These are phyloP conservation scores for Daldinia decipiens DNA, from an alignment of 495 filamentous ascomycete genomes.

Conservation along the genomic window DNA sequence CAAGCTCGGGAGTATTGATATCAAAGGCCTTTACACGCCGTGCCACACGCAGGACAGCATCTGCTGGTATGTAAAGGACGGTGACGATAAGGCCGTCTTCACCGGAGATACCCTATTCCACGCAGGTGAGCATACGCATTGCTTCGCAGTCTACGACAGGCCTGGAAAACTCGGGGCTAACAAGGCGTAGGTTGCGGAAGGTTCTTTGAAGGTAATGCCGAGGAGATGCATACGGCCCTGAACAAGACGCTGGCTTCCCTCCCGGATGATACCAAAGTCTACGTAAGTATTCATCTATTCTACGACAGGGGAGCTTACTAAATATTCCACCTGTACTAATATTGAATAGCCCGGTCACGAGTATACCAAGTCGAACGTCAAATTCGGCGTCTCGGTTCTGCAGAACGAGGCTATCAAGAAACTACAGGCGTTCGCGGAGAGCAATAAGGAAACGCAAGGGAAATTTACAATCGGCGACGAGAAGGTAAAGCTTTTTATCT, in stretches of 20 bases:
- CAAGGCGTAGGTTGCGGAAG: slow-evolving; percentile 79
- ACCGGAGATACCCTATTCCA: slow-evolving; percentile 97
- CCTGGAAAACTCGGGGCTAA: slow-evolving; percentile 11
- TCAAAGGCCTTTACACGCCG: slow-evolving; percentile 92
- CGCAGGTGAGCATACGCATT: slow-evolving; percentile 67
- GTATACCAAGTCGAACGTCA: slow-evolving; percentile 94
- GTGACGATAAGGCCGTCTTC: slow-evolving; percentile 83
- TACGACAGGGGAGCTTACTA: neutral
- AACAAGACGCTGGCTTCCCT: slow-evolving; percentile 84
- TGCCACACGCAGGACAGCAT: slow-evolving; percentile 99
- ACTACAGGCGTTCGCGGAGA: slow-evolving; percentile 77
- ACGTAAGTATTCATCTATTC: slow-evolving; percentile 63
- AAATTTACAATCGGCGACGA: slow-evolving; percentile 98
- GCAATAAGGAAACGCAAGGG: slow-evolving; percentile 88
- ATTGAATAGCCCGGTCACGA: slow-evolving; percentile 83
- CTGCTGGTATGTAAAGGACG: slow-evolving; percentile 87
- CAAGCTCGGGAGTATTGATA: slow-evolving; percentile 84
- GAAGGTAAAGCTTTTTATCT: slow-evolving; percentile 68
- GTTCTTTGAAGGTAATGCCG: slow-evolving; percentile 93
- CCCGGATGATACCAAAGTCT: slow-evolving; percentile 94
- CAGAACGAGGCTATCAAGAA: slow-evolving; percentile 79
- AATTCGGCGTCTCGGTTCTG: slow-evolving; percentile 80
- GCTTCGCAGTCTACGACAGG: neutral
- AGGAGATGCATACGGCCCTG: slow-evolving; percentile 91
- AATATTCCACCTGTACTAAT: slow-evolving; percentile 3